phyloP scores from a whole-genome alignment of 345 rosid species.

The Cardamine resedifolia region DNA sequence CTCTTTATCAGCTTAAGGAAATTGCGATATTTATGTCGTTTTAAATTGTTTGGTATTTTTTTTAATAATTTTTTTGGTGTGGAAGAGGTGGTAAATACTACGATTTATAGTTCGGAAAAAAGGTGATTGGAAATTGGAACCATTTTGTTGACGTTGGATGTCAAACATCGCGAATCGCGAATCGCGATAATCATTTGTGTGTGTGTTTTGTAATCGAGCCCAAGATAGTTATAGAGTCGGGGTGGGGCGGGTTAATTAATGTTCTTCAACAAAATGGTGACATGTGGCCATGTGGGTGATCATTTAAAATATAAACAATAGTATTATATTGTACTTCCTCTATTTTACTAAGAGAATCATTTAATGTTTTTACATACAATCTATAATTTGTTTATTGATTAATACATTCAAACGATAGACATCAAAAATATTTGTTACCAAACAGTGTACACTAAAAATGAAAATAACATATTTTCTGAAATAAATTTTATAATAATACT shows the following conservation, averaged over 20 bases:
- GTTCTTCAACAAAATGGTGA: neutral
- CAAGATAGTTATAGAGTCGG: neutral
- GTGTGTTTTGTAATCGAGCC: neutral
- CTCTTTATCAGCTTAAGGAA: neutral
- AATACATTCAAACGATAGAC: no score
- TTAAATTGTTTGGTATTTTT: neutral
- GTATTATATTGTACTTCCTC: no score
- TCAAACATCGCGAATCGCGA: neutral
- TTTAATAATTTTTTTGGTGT: neutral
- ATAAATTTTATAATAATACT: no score
- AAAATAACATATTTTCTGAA: no score
- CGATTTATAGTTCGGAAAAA: neutral
- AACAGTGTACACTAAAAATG: no score
- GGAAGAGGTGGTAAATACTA: neutral
- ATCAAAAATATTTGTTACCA: no score
- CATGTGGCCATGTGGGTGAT: no score
- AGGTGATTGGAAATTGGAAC: neutral
- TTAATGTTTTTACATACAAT: no score
- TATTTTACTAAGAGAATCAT: no score
- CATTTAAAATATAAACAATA: no score
- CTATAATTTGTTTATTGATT: no score
- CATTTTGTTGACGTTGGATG: constrained; percentile 2
- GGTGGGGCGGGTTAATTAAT: neutral
- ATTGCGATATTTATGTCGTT: neutral
- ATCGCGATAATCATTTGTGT: neutral